Conservation (phyloP, 768 basidiomycete species). For the Hygrophoropsis aurantiaca region DNA sequence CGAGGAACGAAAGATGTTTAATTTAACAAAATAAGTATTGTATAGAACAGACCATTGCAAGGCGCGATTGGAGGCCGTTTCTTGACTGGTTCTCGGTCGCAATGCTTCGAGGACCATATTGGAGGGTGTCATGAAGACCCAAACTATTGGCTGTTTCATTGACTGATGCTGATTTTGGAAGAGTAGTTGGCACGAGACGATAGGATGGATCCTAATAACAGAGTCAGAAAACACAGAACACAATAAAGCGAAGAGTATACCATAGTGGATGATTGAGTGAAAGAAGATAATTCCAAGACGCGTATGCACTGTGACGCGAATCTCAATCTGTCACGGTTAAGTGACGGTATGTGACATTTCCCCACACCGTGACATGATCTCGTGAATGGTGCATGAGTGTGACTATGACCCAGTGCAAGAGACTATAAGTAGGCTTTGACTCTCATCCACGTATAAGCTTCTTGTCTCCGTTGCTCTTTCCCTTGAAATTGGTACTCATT, state of each 20-base stretch:
- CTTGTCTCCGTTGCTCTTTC: too few relatives aligned
- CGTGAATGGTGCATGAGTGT: not conserved
- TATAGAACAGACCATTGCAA: constrained; percentile 89
- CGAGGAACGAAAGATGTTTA: constrained; percentile 2
- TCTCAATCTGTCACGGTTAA: constrained; percentile 10
- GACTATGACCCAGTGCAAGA: constrained; percentile 2
- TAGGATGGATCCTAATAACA: constrained; percentile 46
- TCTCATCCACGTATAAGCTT: not conserved
- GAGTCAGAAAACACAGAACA: not conserved
- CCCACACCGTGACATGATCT: constrained; percentile 15
- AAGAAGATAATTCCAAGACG: constrained; percentile 16
- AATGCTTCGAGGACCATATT: constrained; percentile 80
- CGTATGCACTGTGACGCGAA: constrained; percentile 2
- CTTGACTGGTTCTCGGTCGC: constrained; percentile 69
- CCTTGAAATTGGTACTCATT: too few relatives aligned
- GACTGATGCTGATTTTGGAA: constrained; percentile 61
- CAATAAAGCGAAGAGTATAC: constrained; percentile 5
- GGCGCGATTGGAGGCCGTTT: constrained; percentile 61
- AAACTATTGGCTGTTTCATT: constrained; percentile 68
- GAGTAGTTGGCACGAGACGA: constrained; percentile 59
- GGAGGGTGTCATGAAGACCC: constrained; percentile 87
- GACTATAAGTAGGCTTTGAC: constrained; percentile 7
- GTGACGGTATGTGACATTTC: constrained; percentile 29
- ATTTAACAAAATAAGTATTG: not conserved
- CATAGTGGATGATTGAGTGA: constrained; percentile 17